phyloP scores from a whole-genome alignment of 352 stramenopile species.

The Pythium insidiosum region DNA sequence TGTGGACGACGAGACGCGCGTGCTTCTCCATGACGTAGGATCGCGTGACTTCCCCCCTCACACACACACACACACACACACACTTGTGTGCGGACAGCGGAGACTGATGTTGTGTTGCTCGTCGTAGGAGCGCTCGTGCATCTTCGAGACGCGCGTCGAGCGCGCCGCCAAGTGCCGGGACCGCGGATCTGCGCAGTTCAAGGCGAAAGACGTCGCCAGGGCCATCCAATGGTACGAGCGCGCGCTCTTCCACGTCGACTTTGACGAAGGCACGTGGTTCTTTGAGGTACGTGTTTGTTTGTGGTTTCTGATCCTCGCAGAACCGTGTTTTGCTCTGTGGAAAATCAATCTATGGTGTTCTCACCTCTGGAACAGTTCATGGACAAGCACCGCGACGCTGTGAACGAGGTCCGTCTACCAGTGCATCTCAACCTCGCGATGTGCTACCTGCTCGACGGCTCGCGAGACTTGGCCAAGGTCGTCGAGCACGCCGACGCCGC shows the following conservation, averaged over 20 bases:
- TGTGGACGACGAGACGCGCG: not conserved
- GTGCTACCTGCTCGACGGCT: slow-evolving; percentile 41
- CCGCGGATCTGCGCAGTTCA: slow-evolving; percentile 51
- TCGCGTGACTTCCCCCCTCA: not conserved
- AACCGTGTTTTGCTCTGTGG: too few species aligned
- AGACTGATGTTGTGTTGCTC: too few species aligned
- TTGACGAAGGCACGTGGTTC: slow-evolving; percentile 80
- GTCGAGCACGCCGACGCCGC: slow-evolving; percentile 59
- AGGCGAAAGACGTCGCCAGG: slow-evolving; percentile 27
- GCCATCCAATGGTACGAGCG: slow-evolving; percentile 72
- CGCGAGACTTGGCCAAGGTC: slow-evolving; percentile 34
- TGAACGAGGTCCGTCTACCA: slow-evolving; percentile 63
- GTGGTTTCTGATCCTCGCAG: not conserved
- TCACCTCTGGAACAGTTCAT: slow-evolving; percentile 55
- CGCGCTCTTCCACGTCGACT: slow-evolving; percentile 72
- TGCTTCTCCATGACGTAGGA: slow-evolving; percentile 3
- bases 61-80: too few species aligned
- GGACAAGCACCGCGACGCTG: slow-evolving; percentile 54
- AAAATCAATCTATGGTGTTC: too few species aligned
- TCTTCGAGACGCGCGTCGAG: slow-evolving; percentile 79
- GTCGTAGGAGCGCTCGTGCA: slow-evolving; percentile 65
- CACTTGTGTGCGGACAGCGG: too few species aligned
- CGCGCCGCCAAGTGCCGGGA: slow-evolving; percentile 53
- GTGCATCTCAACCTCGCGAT: slow-evolving; percentile 80
- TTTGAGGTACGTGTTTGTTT: slow-evolving; percentile 48